These are phyloP conservation scores for Leersia perrieri DNA, from an alignment of 176 grass and related monocot species.

Conservation along the genomic window DNA sequence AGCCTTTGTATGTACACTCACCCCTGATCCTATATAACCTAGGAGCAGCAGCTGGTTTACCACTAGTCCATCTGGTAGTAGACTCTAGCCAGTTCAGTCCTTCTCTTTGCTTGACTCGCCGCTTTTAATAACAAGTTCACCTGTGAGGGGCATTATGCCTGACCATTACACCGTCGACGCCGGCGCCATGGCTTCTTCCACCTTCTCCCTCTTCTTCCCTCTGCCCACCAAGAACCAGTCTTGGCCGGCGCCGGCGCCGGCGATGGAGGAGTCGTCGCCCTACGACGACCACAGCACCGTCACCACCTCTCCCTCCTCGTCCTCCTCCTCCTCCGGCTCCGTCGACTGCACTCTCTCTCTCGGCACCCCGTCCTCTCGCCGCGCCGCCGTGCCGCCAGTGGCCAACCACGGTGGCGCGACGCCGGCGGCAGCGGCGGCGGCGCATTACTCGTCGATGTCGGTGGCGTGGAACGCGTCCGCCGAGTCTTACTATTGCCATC, in stretches of 20 bases:
- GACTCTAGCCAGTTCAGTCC: not conserved
- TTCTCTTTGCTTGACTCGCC: not conserved
- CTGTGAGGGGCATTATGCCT: conserved; percentile 17
- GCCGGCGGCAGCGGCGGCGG: too few species aligned
- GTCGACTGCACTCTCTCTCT: conserved; percentile 96
- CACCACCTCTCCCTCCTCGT: conserved; percentile 30
- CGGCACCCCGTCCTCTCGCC: conserved; percentile 67
- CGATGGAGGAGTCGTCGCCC: not conserved
- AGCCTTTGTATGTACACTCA: not conserved
- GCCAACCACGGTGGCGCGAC: not conserved
- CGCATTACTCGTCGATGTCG: not conserved
- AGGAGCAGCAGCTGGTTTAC: not conserved
- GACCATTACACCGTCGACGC: not conserved
- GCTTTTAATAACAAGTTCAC: conserved; percentile 9
- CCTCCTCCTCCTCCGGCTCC: conserved; percentile 25
- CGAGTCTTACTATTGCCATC: conserved; percentile 12
- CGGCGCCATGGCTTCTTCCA: not conserved
- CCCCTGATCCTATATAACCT: conserved; percentile 35
- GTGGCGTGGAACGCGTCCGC: conserved; percentile 21
- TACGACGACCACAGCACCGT: conserved; percentile 44
- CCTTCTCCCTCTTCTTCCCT: conserved; percentile 43
- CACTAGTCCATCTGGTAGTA: not conserved
- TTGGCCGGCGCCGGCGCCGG: too few species aligned
- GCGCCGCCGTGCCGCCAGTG: not conserved
- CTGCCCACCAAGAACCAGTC: not conserved